A percentile compares a stretch with the other conserved stretches of the same genome.
Evolutionary conservation across 495 filamentous ascomycete species (phyloP).

Genomic region (Entonaema liquescens): DNA sequence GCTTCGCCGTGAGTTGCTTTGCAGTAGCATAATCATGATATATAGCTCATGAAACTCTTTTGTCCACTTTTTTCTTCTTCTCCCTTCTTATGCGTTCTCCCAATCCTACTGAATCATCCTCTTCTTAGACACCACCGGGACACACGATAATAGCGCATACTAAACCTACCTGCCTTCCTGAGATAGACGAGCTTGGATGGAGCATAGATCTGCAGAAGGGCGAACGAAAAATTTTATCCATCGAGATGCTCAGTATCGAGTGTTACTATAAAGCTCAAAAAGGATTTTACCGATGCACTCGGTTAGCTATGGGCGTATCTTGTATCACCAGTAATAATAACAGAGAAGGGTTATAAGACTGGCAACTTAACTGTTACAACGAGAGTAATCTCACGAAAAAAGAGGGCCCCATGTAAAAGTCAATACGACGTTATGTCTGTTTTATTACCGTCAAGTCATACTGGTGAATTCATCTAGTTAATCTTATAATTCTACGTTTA

Average conservation of each 20-base stretch:
- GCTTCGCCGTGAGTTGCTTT: not conserved
- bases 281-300: not conserved
- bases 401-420: not conserved
- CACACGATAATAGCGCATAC: not conserved
- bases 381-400: not conserved
- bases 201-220: not conserved
- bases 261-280: not conserved
- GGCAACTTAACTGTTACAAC: not conserved
- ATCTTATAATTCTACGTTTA: not conserved
- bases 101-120: not conserved
- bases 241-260: not conserved
- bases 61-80: not conserved
- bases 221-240: not conserved
- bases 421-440: not conserved
- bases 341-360: not conserved
- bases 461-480: constrained; percentile 2
- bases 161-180: not conserved
- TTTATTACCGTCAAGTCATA: constrained; percentile 8
- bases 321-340: not conserved
- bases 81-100: not conserved
- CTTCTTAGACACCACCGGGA: not conserved
- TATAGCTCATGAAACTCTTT: not conserved
- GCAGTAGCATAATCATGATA: not conserved
- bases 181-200: not conserved
- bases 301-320: not conserved